Percentiles rank a stretch among this genome's conserved stretches.
These are phyloP conservation scores for Blastomyces percursus DNA, from an alignment of 2,329 filamentous ascomycete genomes.

Conservation along the genomic window DNA sequence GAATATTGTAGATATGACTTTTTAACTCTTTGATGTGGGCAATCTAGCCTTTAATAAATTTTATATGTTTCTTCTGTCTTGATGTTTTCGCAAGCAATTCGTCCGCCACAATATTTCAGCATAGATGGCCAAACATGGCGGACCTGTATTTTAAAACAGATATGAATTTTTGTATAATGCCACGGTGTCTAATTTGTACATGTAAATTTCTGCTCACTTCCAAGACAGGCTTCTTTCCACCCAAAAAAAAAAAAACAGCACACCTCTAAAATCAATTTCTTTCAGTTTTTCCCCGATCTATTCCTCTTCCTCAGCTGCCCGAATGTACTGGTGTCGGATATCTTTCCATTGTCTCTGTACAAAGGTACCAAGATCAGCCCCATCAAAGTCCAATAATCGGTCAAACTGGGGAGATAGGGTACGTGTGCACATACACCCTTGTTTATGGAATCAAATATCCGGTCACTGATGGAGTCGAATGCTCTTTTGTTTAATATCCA, in stretches of 20 bases:
- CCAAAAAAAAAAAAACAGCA: neutral
- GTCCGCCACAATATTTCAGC: too few species aligned
- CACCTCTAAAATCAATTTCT: neutral
- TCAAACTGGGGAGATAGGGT: neutral
- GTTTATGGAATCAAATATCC: slow-evolving; percentile 85
- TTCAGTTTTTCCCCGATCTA: neutral
- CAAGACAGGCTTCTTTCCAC: neutral
- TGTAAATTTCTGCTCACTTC: neutral
- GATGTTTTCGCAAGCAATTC: too few species aligned
- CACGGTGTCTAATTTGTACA: slow-evolving; percentile 3
- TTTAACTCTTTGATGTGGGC: too few species aligned
- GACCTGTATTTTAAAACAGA: neutral
- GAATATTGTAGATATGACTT: too few species aligned
- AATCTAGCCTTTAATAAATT: too few species aligned
- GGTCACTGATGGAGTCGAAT: slow-evolving; percentile 73
- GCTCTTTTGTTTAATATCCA: slow-evolving; percentile 42
- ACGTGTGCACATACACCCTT: slow-evolving; percentile 59
- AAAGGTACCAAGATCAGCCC: slow-evolving; percentile 12
- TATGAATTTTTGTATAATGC: neutral
- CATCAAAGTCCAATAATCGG: slow-evolving; percentile 1
- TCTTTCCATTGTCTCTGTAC: slow-evolving; percentile 98
- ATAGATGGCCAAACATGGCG: neutral
- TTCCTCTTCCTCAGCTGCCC: slow-evolving; percentile 55
- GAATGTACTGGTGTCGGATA: slow-evolving; percentile 80
- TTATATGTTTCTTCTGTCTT: too few species aligned